Evolutionary conservation across 306 rosid genomes (phyloP), one percentile per base, ranked within the genome.

Genomic region (Fagus sylvatica): DNA sequence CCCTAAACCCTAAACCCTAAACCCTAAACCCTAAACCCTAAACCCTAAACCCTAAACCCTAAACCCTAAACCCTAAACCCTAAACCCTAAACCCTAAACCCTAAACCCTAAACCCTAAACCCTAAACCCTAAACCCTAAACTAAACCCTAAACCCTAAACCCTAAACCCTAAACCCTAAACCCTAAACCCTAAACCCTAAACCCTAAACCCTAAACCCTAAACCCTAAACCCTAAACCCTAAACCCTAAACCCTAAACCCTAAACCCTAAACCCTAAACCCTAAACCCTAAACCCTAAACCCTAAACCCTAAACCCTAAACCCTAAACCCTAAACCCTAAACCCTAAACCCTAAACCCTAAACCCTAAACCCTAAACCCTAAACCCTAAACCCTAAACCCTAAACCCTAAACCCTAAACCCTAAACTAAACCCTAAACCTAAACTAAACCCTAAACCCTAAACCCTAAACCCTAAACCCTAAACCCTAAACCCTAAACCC

Each of bases 281-380:
- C 74, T 68, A 53, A 76, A 76, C 74, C 80, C 80, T 54, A 53
- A 76, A 76, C 80, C 74, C 80, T 54, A 76, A 76, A 76, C 74
- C 80, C 74, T 40, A 68, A 76, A 68, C 74, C 74, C 74, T 53
- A 68, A 76, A 68, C 80, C 80, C 74, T 53, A 68, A 76, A 76
- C 80, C 74, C 69, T 76, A 68, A 76, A 51, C 74, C 80, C 74
- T 39, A 19, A 76, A 42, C 53, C 73, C 71, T 60, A 65, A 65
- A 48, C 73, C 79, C 71, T 60, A 65, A 76, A 49, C 80, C 80
- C 74, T 51, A 37, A 65, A 53, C 80, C 74, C 67, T 53, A 68
- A 76, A 67, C 2, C 80, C 74, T 65, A 36, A 65, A 76, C 54
- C 66, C 80, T 37, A 36, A 76, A 76, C 37, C 74, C 74, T 17